These are phyloP conservation scores for Nitzschia sp. DNA, from an alignment of 108 stramenopile species.

Conservation along the genomic window DNA sequence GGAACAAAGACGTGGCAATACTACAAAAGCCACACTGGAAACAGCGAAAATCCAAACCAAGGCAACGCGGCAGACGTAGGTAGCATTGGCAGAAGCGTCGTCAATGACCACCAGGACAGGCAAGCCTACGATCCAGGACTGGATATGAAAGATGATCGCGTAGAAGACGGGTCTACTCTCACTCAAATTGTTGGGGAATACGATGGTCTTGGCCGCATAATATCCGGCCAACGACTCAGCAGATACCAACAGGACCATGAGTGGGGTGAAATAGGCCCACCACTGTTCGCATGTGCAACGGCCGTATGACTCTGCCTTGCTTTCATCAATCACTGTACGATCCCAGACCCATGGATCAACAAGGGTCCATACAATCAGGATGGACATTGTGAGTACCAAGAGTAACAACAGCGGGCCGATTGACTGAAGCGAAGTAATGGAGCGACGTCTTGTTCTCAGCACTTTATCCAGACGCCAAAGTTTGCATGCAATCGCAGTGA, in stretches of 20 bases:
- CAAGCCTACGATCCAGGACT: conserved; percentile 7
- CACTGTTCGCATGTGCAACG: neutral
- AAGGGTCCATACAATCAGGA: conserved; percentile 20
- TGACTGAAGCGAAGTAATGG: neutral
- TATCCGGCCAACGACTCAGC: neutral
- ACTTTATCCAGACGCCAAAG: conserved; percentile 14
- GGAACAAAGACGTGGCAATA: neutral
- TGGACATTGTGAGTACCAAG: neutral
- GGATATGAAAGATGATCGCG: conserved; percentile 1
- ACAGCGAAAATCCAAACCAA: conserved; percentile 17
- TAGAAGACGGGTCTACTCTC: neutral
- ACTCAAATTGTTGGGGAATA: neutral
- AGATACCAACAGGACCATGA: conserved; percentile 1
- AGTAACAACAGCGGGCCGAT: conserved; percentile 7
- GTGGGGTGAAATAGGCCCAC: conserved; percentile 1
- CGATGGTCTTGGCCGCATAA: neutral
- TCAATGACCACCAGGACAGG: conserved; percentile 5
- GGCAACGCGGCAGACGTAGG: conserved; percentile 7
- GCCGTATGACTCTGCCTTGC: neutral
- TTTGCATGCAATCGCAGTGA: neutral
- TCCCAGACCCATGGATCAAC: conserved; percentile 27
- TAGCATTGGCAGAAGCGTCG: conserved; percentile 12
- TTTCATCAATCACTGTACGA: conserved; percentile 11
- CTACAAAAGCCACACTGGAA: conserved; percentile 7
- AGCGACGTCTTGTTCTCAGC: neutral